These are phyloP conservation scores for Fusarium paranaense DNA, from an alignment of 2,329 filamentous ascomycete genomes.

Conservation along the genomic window DNA sequence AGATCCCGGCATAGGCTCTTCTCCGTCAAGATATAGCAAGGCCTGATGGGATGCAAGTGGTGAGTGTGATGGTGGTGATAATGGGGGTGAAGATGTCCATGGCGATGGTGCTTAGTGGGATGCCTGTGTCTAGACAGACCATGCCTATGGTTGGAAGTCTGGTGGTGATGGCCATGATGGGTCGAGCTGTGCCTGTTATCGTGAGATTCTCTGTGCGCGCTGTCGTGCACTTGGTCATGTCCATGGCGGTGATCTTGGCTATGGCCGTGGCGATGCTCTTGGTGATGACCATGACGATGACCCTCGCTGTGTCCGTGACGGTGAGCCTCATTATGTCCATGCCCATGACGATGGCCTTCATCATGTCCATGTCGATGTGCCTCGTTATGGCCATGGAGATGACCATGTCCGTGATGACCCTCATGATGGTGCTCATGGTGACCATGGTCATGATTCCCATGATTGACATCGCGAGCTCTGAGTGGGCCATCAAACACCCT, in stretches of 20 bases:
- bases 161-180: background rate
- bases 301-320: background rate
- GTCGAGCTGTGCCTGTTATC: background rate
- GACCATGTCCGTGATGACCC: background rate
- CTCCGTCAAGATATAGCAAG: constrained; percentile 36
- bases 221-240: background rate
- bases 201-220: background rate
- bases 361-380: background rate
- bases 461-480: background rate
- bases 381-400: background rate
- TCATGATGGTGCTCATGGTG: background rate
- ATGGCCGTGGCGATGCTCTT: constrained; percentile 5
- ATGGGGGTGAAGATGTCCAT: constrained; percentile 30
- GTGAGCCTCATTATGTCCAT: background rate
- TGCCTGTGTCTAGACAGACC: background rate
- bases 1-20: constrained; percentile 39
- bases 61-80: constrained; percentile 22
- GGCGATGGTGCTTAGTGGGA: constrained; percentile 25
- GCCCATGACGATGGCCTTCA: background rate
- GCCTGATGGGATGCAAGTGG: constrained; percentile 31
- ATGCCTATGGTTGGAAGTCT: constrained; percentile 1
- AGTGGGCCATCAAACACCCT: background rate
- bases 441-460: background rate
- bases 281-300: background rate
- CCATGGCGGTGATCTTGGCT: background rate